A percentile compares a stretch with the other conserved stretches of the same genome.
These are phyloP conservation scores for Leccinum barrowsii DNA, from an alignment of 768 basidiomycete genomes.

Conservation along the genomic window DNA sequence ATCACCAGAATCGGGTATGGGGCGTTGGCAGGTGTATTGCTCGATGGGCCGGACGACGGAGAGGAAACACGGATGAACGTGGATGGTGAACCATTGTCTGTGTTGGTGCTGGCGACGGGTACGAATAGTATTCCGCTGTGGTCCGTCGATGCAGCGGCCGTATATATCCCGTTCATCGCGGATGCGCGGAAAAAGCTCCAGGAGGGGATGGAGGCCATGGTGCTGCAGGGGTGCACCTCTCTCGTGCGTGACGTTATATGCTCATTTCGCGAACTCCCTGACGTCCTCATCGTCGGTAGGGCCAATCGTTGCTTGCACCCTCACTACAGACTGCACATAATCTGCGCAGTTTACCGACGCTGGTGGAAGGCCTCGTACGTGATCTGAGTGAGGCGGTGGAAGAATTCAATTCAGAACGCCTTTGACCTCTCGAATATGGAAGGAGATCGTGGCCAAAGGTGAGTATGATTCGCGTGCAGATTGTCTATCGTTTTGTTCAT, in stretches of 20 bases:
- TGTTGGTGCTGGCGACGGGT: slow-evolving; percentile 12
- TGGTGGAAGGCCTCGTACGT: slow-evolving; percentile 73
- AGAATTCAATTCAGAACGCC: slow-evolving; percentile 66
- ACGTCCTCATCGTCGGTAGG: slow-evolving; percentile 41
- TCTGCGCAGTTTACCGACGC: slow-evolving; percentile 74
- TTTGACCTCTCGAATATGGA: slow-evolving; percentile 90
- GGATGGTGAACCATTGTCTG: slow-evolving; percentile 6
- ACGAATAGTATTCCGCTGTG: slow-evolving; percentile 52
- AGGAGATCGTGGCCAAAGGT: slow-evolving; percentile 84
- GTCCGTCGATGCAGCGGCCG: slow-evolving; percentile 69
- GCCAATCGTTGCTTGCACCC: slow-evolving; percentile 86
- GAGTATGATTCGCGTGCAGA: not conserved
- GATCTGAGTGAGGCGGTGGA: slow-evolving; percentile 85
- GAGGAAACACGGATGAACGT: not conserved
- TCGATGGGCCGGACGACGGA: slow-evolving; percentile 39
- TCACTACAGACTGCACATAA: slow-evolving; percentile 96
- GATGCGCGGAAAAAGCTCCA: slow-evolving; percentile 67
- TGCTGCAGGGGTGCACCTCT: slow-evolving; percentile 70
- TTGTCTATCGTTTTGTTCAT: not conserved
- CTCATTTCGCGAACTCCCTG: not conserved
- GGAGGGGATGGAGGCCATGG: slow-evolving; percentile 88
- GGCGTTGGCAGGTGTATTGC: slow-evolving; percentile 41
- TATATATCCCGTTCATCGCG: slow-evolving; percentile 69
- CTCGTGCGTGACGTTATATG: slow-evolving; percentile 48
- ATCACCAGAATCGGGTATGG: not conserved